These are phyloP conservation scores for Phytophthora megakarya DNA, from an alignment of 352 stramenopile genomes.

Conservation along the genomic window DNA sequence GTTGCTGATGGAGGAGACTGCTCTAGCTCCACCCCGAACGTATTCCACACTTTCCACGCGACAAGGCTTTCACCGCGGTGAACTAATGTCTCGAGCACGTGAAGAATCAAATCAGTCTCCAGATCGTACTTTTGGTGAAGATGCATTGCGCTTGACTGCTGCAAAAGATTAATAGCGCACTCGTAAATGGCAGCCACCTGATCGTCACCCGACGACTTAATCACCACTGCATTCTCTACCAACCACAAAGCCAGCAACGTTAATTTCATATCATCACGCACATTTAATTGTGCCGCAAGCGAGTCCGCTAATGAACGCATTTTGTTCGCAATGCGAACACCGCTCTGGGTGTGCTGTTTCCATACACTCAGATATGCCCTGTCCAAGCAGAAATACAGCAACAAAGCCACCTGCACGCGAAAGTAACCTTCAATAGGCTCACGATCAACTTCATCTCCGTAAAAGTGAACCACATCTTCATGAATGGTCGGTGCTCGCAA, in stretches of 20 bases:
- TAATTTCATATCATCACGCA: conserved; percentile 85
- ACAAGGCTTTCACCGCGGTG: conserved; percentile 75
- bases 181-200: conserved; percentile 72
- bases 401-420: conserved; percentile 67
- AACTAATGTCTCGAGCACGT: conserved; percentile 80
- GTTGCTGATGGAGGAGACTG: conserved; percentile 54
- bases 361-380: conserved; percentile 64
- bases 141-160: conserved; percentile 78
- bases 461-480: conserved; percentile 63
- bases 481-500: conserved; percentile 50
- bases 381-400: conserved; percentile 85
- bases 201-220: conserved; percentile 66
- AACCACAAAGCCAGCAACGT: conserved; percentile 81
- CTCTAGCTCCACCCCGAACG: conserved; percentile 67
- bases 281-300: conserved; percentile 69
- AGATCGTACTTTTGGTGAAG: conserved; percentile 78
- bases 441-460: conserved; percentile 64
- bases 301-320: conserved; percentile 71
- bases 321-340: conserved; percentile 59
- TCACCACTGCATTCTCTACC: conserved; percentile 76
- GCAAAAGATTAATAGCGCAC: conserved; percentile 56
- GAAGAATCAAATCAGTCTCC: conserved; percentile 70
- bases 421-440: conserved; percentile 82
- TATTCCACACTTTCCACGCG: conserved; percentile 88
- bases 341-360: conserved; percentile 53